Base-by-base conservation (phyloP, 495 filamentous ascomycete species). In the Penicillium soppii region DNA sequence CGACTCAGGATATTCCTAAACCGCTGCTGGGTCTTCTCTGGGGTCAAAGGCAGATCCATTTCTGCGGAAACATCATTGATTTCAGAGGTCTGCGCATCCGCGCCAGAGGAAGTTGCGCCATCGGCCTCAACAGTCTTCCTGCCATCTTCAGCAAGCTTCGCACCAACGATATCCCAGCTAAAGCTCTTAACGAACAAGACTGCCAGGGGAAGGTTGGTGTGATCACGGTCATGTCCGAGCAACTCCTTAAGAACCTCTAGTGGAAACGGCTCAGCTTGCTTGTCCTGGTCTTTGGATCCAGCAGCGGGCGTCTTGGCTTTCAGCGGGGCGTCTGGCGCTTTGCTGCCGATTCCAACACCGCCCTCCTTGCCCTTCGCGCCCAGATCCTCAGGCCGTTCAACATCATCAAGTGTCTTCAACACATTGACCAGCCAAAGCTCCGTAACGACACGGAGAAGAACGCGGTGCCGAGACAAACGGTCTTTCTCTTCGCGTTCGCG, bases 401-500 rank as follows among this genome's bases (percentile, higher is more conserved):
- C 86, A 69, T 99, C 95, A 61, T 97, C 92, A 54, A 97, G 72
- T 33, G 89, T 97, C 56, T 84, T 82, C 43, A 99, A 70, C 25
- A 90, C 86, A 10, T 88, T 90, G 25, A 96, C 90, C 15, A 99
- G 84, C 95, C 95, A 99, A 25, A 99, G 78, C 66, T 99, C 95
- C 9, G 94, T 97, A 29, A 92, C 90, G 2, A 97, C 87, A 26
- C 91, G 83, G 26, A 99, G 73, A 21, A 99, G 80, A 8, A 90
- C 80, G 25, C 95, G 82, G 63, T 99, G 95, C 30, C 94, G 84
- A 19, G 84, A 78, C 23, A 97, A 69, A 0, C 94, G 86, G 40
- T 97, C 94, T 67, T 95, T 97, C 67, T 99, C 94, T 71, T 99
- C 94, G 49, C 90, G 88, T 65, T 99, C 94, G 54, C 85, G 86